Conservation (phyloP, 345 rosid species). For the Eucalyptus curtisii region DNA sequence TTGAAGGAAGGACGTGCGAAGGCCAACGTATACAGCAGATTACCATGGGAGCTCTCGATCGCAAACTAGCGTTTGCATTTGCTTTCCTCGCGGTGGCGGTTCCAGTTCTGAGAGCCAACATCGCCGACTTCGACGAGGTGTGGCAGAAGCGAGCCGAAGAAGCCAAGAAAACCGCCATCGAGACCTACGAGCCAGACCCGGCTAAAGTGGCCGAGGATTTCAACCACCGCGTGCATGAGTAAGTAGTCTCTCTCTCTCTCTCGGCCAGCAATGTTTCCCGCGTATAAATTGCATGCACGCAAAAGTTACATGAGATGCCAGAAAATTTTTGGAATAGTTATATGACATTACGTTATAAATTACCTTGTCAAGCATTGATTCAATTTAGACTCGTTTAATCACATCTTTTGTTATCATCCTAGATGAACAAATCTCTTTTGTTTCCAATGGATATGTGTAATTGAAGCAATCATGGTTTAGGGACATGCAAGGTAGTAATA, state of each 20-base stretch:
- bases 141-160: conserved; percentile 26
- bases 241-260: not conserved
- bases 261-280: not conserved
- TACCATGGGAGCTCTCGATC: not conserved
- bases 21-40: not conserved
- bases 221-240: conserved; percentile 8
- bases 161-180: conserved; percentile 10
- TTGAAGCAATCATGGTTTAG: not conserved
- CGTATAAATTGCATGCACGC: not conserved
- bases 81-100: conserved; percentile 7
- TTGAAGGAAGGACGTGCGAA: not conserved
- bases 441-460: not conserved
- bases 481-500: conserved; percentile 3
- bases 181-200: conserved; percentile 14
- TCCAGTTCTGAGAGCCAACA: conserved; percentile 7
- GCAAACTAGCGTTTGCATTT: not conserved
- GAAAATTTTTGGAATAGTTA: not conserved
- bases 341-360: not conserved
- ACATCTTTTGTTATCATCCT: not conserved
- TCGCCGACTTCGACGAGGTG: conserved; percentile 12
- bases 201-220: not conserved
- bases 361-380: not conserved
- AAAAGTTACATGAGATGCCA: not conserved
- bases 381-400: not conserved
- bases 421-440: not conserved